Conservation (phyloP, 2,329 filamentous ascomycete species). For the Penicillium thymicola region DNA sequence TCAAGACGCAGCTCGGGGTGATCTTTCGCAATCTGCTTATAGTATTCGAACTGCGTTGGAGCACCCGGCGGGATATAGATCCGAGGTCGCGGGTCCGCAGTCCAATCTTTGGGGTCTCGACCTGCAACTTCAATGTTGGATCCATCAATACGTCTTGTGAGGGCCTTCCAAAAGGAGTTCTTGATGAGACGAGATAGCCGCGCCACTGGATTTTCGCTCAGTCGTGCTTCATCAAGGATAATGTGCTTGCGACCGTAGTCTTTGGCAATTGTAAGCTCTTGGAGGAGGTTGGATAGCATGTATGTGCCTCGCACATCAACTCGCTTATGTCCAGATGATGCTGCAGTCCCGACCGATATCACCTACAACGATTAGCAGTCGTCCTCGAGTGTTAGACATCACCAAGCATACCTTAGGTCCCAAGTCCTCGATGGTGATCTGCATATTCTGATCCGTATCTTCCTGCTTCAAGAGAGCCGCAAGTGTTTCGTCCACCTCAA, state of each 20-base stretch:
- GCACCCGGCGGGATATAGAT: conserved; percentile 86
- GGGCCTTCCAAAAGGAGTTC: conserved; percentile 86
- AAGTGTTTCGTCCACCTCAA: conserved; percentile 81
- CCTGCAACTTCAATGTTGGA: conserved; percentile 76
- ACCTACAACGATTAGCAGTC: conserved; percentile 53
- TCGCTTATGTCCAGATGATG: conserved; percentile 78
- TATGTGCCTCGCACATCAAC: conserved; percentile 95
- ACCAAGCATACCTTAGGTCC: conserved; percentile 70
- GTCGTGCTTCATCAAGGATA: conserved; percentile 80
- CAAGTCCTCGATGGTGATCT: conserved; percentile 95
- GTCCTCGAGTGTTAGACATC: not conserved
- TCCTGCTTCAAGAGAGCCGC: conserved; percentile 77
- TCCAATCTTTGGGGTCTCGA: conserved; percentile 93
- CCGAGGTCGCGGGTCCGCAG: conserved; percentile 77
- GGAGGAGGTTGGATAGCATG: conserved; percentile 92
- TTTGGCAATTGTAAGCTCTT: conserved; percentile 89
- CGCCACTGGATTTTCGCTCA: conserved; percentile 94
- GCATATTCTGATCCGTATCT: conserved; percentile 90
- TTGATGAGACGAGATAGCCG: conserved; percentile 81
- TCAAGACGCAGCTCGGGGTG: conserved; percentile 83
- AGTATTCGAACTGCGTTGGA: conserved; percentile 87
- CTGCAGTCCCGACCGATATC: conserved; percentile 77
- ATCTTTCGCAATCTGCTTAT: conserved; percentile 72
- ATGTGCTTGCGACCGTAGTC: conserved; percentile 87
- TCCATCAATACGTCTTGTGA: conserved; percentile 87